These are phyloP conservation scores for sunflower (Helianthus annuus) DNA, from an alignment of 129 eudicot genomes.

Conservation along the genomic window HanXRQr2.0-SUNRISE NC_035448.2:119936037-119936536, in stretches of 20 bases:
- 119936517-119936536: slow-evolving; percentile 3
- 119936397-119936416: slow-evolving; percentile 56
- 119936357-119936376: slow-evolving; percentile 44
- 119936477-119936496: slow-evolving; percentile 23
- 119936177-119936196: not conserved
- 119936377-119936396: slow-evolving; percentile 53
- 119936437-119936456: slow-evolving; percentile 8
- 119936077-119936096: slow-evolving; percentile 37
- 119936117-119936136: slow-evolving; percentile 43
- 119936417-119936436: slow-evolving; percentile 37
- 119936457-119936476: slow-evolving; percentile 17
- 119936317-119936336: slow-evolving; percentile 34
- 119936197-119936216: slow-evolving; percentile 38
- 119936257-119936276: slow-evolving; percentile 47
- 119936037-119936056: slow-evolving; percentile 36
- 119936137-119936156: slow-evolving; percentile 35
- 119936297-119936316: slow-evolving; percentile 48
- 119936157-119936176: not conserved
- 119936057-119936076: slow-evolving; percentile 37
- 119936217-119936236: slow-evolving; percentile 40
- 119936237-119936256: slow-evolving; percentile 42
- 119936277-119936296: slow-evolving; percentile 44
- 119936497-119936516: slow-evolving; percentile 31
- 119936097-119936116: slow-evolving; percentile 44
- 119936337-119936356: slow-evolving; percentile 53